Conservation (phyloP, 495 filamentous ascomycete species). For the Penicillium malachiteum region DNA sequence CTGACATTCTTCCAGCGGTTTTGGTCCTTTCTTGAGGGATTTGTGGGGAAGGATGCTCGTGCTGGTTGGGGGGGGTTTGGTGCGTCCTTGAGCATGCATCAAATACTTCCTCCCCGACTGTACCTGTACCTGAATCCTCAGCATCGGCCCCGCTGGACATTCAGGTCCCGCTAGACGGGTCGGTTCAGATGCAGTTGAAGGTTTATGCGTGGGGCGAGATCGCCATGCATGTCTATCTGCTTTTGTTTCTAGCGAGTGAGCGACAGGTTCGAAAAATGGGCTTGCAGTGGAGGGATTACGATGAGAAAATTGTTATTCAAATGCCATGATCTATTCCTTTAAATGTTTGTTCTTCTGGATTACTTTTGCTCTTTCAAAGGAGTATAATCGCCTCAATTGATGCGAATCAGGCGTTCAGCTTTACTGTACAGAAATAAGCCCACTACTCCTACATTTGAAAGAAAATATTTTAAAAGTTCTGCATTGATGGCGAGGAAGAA, state of each 20-base stretch:
- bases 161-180: background rate
- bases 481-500: conserved; percentile 4
- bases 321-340: conserved; percentile 34
- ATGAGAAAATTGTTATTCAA: conserved; percentile 49
- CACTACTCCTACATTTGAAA: too few relatives aligned
- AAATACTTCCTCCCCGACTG: too few relatives aligned
- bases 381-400: too few relatives aligned
- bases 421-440: too few relatives aligned
- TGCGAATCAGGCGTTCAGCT: too few relatives aligned
- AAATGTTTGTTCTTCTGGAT: too few relatives aligned
- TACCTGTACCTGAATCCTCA: background rate
- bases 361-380: too few relatives aligned
- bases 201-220: conserved; percentile 68
- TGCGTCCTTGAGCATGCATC: conserved; percentile 36
- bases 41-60: conserved; percentile 51
- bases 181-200: conserved; percentile 35
- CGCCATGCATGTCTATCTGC: conserved; percentile 59
- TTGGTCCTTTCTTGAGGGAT: conserved; percentile 62
- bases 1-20: conserved; percentile 39
- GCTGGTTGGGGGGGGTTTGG: conserved; percentile 74
- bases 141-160: background rate
- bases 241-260: conserved; percentile 64
- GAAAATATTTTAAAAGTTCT: background rate
- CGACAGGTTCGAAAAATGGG: conserved; percentile 53
- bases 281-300: conserved; percentile 56